Conservation (phyloP, 2,329 filamentous ascomycete genomes). For the Microdochium nivale region DNA sequence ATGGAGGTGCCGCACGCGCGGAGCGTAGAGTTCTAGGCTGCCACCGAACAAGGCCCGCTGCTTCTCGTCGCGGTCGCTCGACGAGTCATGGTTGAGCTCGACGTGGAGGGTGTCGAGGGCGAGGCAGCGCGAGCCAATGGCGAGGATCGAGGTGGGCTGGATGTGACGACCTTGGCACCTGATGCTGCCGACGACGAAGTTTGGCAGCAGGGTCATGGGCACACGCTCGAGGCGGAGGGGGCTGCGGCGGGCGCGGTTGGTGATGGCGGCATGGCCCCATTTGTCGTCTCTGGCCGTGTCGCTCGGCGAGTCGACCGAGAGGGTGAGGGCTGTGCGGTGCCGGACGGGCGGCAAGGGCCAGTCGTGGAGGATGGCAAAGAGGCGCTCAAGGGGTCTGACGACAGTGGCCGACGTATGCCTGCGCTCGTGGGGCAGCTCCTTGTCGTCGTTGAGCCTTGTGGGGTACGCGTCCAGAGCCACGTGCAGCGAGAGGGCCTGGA, state of each 20-base stretch:
- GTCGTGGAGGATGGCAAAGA: slow-evolving; percentile 7
- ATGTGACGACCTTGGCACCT: slow-evolving; percentile 8
- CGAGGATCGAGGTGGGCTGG: slow-evolving; percentile 6
- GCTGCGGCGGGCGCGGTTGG: slow-evolving; percentile 6
- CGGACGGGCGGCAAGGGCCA: slow-evolving; percentile 7
- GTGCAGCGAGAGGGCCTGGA: slow-evolving; percentile 8
- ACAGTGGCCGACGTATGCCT: slow-evolving; percentile 7
- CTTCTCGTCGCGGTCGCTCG: slow-evolving; percentile 6
- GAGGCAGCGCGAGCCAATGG: slow-evolving; percentile 7
- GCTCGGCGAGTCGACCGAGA: slow-evolving; percentile 9
- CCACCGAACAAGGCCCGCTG: slow-evolving; percentile 8
- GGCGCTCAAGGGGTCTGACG: slow-evolving; percentile 4
- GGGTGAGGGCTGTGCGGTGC: slow-evolving; percentile 7
- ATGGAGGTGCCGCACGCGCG: slow-evolving; percentile 6
- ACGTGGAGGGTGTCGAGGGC: slow-evolving; percentile 8
- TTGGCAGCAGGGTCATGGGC: slow-evolving; percentile 6
- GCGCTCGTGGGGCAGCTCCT: slow-evolving; percentile 6
- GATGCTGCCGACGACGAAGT: slow-evolving; percentile 8
- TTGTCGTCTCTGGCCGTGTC: slow-evolving; percentile 5
- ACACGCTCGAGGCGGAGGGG: slow-evolving; percentile 7
- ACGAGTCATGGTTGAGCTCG: slow-evolving; percentile 10
- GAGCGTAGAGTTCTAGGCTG: slow-evolving; percentile 4
- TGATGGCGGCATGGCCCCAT: slow-evolving; percentile 1
- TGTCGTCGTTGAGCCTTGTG: slow-evolving; percentile 4
- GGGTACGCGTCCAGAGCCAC: slow-evolving; percentile 7